phyloP scores from a whole-genome alignment of 1,139 yeast species.

The Spencermartinsiella ligniputridi region DNA sequence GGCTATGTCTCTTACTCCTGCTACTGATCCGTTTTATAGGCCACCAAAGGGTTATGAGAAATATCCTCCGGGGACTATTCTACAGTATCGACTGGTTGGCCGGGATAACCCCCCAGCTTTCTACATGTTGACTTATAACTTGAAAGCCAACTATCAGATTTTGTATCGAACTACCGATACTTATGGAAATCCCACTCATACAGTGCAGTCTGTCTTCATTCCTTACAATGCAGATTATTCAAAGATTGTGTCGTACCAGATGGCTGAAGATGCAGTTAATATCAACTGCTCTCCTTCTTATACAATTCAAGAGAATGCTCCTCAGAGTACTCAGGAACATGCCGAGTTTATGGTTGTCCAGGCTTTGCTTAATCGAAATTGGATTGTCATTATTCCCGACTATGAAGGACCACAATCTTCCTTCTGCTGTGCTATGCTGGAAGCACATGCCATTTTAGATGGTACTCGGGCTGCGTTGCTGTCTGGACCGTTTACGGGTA shows the following conservation, averaged over 20 bases:
- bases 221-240: constrained; percentile 20
- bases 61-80: constrained; percentile 17
- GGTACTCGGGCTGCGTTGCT: constrained; percentile 24
- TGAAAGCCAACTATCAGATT: constrained; percentile 19
- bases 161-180: constrained; percentile 21
- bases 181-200: constrained; percentile 17
- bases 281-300: constrained; percentile 31
- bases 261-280: constrained; percentile 28
- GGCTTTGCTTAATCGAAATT: background rate
- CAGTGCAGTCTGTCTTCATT: constrained; percentile 28
- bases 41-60: constrained; percentile 9
- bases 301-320: constrained; percentile 11
- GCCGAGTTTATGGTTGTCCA: constrained; percentile 2
- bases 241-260: constrained; percentile 26
- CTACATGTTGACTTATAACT: constrained; percentile 8
- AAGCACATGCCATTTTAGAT: constrained; percentile 28
- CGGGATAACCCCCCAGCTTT: constrained; percentile 8
- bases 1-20: background rate
- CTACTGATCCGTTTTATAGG: constrained; percentile 3
- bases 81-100: constrained; percentile 3
- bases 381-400: constrained; percentile 22
- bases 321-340: constrained; percentile 1
- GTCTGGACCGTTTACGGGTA: constrained; percentile 13
- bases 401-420: constrained; percentile 28
- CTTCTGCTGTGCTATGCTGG: constrained; percentile 25